Evolutionary conservation across 2,329 filamentous ascomycete genomes (phyloP).

Genomic region (Aureobasidium vineae): DNA sequence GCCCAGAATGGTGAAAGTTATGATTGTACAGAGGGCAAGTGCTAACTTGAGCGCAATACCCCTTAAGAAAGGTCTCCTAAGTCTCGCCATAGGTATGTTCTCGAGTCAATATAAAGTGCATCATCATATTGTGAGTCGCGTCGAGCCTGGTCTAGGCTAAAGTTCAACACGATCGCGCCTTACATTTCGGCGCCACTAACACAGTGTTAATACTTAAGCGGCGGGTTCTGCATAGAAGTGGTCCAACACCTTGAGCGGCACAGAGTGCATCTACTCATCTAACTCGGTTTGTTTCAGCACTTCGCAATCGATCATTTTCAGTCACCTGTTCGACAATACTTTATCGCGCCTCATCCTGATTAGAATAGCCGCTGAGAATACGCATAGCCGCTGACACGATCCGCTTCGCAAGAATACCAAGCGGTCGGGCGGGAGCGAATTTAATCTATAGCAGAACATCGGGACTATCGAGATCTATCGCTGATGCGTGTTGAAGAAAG

Average conservation of each 20-base stretch:
- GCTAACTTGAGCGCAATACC: constrained; percentile 4
- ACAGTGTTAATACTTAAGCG: too few species aligned
- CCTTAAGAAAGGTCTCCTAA: not conserved
- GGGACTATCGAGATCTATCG: too few species aligned
- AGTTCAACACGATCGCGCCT: not conserved
- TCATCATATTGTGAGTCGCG: not conserved
- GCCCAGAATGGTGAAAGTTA: not conserved
- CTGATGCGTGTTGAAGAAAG: not conserved
- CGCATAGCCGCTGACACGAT: too few species aligned
- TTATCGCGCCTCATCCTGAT: not conserved
- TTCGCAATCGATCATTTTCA: not conserved
- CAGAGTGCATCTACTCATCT: not conserved
- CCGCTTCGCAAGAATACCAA: too few species aligned
- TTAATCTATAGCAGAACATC: too few species aligned
- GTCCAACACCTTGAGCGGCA: not conserved
- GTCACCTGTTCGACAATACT: not conserved
- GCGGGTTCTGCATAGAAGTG: too few species aligned
- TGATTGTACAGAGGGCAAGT: constrained; percentile 1
- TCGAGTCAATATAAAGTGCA: not conserved
- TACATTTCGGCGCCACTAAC: too few species aligned
- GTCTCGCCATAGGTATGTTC: not conserved
- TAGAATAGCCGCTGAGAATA: too few species aligned
- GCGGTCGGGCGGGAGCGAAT: too few species aligned
- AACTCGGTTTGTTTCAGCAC: not conserved
- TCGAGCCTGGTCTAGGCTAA: not conserved